Evolutionary conservation across 345 rosid genomes (phyloP), one percentile per base, ranked within the genome.

Genomic region (Pseudoturritis turrita): DNA sequence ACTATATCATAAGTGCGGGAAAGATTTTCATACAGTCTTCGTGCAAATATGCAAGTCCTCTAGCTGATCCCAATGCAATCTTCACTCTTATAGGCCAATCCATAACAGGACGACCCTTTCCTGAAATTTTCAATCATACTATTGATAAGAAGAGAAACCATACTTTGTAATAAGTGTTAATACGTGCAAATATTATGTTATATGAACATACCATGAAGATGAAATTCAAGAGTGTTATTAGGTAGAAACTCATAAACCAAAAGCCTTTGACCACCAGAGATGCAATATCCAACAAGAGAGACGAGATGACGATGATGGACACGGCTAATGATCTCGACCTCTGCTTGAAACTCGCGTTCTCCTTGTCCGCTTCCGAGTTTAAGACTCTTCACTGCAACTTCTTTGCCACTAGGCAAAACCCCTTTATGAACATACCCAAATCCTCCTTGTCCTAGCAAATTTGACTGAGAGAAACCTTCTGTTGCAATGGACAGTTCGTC

Each of bases 301-400:
- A 93, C 98, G 4, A 93, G 88, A 71, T 93, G 89, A 31, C 96
- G 96, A 72, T 93, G 98, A 65, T 93, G 98, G 53, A 93, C 98
- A 10, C 94, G 89, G 55, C 97, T 90, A 65, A 93, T 93, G 62
- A 89, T 90, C 72, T 90, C 96, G 18, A 93, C 97, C 81, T 93
- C 97, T 6, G 92, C 94, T 73, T 86, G 90, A 56, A 90, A 93
- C 75, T 90, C 98, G 0, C 84, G 81, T 31, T 86, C 87, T 1
- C 97, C 97, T 73, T 90, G 97, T 22, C 96, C 92, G 2, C 96
- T 85, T 3, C 90, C 96, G 1, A 80, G 59, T 81, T 89, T 93
- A 10, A 93, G 87, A 54, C 89, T 85, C 82, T 90, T 93, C 13
- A 87, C 94, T 1, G 98, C 97, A 7, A 93, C 77, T 80, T 86